These are phyloP conservation scores for Alternaria sp. DNA, from an alignment of 2,329 filamentous ascomycete species.

Conservation along the genomic window DNA sequence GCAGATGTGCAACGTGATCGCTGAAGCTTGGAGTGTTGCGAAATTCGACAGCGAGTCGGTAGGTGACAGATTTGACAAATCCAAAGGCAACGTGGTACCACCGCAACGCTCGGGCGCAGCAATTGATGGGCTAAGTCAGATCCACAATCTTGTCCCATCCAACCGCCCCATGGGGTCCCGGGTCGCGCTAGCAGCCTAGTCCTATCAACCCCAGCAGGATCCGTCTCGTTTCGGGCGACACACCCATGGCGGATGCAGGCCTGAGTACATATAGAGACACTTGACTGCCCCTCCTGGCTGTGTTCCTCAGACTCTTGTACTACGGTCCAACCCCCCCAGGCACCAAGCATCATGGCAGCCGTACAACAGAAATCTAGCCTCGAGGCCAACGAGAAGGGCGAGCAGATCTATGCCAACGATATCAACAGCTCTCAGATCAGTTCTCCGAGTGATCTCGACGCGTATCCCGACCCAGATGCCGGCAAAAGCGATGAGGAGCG, in stretches of 20 bases:
- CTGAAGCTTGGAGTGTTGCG: conserved; percentile 9
- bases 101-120: conserved; percentile 41
- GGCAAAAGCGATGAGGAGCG: conserved; percentile 49
- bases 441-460: conserved; percentile 41
- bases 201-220: conserved; percentile 20
- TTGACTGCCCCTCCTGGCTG: conserved; percentile 25
- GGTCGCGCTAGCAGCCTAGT: conserved; percentile 32
- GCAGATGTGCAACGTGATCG: conserved; percentile 6
- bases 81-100: conserved; percentile 35
- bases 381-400: conserved; percentile 37
- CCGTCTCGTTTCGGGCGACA: conserved; percentile 22
- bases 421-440: conserved; percentile 39
- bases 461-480: conserved; percentile 47
- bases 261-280: conserved; percentile 46
- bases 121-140: conserved; percentile 39
- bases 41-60: background rate
- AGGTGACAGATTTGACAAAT: conserved; percentile 28
- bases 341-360: conserved; percentile 40
- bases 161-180: conserved; percentile 50
- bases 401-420: conserved; percentile 37
- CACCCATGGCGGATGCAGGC: conserved; percentile 20
- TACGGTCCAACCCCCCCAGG: conserved; percentile 22
- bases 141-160: conserved; percentile 42
- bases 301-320: conserved; percentile 30
- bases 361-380: conserved; percentile 38